Percentiles rank a stretch among this genome's conserved stretches.
Conservation (phyloP, 371 early-diverging fungal species). For the Fennellomyces sp. region DNA sequence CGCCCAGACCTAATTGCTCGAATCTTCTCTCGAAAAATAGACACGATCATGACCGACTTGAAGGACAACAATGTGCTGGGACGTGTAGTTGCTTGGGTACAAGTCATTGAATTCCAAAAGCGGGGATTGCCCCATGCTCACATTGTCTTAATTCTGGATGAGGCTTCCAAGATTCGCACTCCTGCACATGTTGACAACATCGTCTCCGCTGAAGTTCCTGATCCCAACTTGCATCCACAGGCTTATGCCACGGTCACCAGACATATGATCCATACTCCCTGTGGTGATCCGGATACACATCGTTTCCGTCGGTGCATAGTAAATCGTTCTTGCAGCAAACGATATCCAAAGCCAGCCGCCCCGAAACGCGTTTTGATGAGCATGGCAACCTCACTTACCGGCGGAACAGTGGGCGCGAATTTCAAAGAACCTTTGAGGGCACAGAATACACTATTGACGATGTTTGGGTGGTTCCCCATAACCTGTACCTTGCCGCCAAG, state of each 20-base stretch:
- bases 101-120: conserved; percentile 32
- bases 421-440: too few species aligned
- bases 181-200: conserved; percentile 21
- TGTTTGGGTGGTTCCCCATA: conserved; percentile 37
- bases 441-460: conserved; percentile 22
- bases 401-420: neutral
- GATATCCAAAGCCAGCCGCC: too few species aligned
- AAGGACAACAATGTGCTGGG: conserved; percentile 21
- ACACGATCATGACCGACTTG: conserved; percentile 14
- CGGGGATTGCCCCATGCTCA: conserved; percentile 30
- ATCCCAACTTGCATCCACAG: conserved; percentile 14
- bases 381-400: neutral
- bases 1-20: too few species aligned
- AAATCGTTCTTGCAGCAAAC: too few species aligned
- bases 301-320: too few species aligned
- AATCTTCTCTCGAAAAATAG: neutral
- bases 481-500: conserved; percentile 30
- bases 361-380: neutral
- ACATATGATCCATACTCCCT: conserved; percentile 38
- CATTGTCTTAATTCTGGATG: too few species aligned
- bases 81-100: too few species aligned
- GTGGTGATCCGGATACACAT: too few species aligned
- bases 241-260: conserved; percentile 26
- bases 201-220: conserved; percentile 33
- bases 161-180: too few species aligned